Evolutionary conservation across 164 flowering plant species (phyloP).

Genomic region (Magnolia sinica): DNA sequence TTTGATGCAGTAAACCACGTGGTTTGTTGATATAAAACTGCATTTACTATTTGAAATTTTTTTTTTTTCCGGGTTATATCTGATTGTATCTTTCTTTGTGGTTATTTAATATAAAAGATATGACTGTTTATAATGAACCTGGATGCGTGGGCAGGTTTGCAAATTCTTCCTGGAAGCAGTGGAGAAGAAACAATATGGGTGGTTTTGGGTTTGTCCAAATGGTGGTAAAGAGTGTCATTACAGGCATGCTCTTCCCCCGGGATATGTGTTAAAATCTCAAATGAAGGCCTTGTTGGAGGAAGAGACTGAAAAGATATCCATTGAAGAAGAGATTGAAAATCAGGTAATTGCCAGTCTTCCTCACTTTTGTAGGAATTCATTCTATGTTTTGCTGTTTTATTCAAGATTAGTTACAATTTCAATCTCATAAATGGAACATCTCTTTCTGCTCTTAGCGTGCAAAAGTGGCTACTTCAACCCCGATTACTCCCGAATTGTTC

Average conservation of each 20-base stretch:
- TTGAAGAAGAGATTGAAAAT: constrained; percentile 95
- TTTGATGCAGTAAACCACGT: not conserved
- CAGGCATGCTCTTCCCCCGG: constrained; percentile 98
- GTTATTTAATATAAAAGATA: too few species aligned
- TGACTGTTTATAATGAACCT: not conserved
- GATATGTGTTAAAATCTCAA: constrained; percentile 91
- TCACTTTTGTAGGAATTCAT: not conserved
- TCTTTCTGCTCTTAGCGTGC: constrained; percentile 55
- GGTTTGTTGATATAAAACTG: not conserved
- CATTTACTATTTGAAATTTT: not conserved
- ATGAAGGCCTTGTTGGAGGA: constrained; percentile 97
- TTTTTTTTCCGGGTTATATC: too few species aligned
- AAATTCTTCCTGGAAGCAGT: constrained; percentile 95
- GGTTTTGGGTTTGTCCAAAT: constrained; percentile 99
- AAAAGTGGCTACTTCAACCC: constrained; percentile 63
- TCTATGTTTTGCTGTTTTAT: not conserved
- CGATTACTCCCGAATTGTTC: constrained; percentile 84
- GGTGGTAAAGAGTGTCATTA: constrained; percentile 86
- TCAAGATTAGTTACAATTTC: not conserved
- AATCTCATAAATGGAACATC: not conserved
- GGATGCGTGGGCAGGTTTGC: constrained; percentile 58
- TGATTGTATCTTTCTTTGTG: not conserved
- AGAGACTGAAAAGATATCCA: constrained; percentile 64
- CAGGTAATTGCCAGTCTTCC: constrained; percentile 44
- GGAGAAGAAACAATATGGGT: constrained; percentile 98